These are phyloP conservation scores for Candolleomyces eurysporus DNA, from an alignment of 768 basidiomycete genomes.

Conservation along the genomic window DNA sequence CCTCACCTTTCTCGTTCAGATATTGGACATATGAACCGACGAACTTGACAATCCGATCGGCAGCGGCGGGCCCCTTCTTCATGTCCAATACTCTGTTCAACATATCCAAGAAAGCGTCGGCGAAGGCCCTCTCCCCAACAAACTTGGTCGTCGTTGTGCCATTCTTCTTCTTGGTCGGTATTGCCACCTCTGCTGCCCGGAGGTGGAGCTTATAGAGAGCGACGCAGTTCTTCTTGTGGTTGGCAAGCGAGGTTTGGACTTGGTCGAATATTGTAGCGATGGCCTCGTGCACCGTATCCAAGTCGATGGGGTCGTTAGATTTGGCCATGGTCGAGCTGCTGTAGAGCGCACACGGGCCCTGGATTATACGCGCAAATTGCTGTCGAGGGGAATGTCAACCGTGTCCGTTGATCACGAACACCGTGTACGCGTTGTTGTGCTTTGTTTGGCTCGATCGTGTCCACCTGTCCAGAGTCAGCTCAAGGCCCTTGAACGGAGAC, in stretches of 20 bases:
- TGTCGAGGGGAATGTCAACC: constrained; percentile 11
- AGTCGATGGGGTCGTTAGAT: constrained; percentile 15
- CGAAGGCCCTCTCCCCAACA: constrained; percentile 78
- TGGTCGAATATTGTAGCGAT: constrained; percentile 65
- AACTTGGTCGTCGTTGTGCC: constrained; percentile 44
- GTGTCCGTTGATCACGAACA: constrained; percentile 14
- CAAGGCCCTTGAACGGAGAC: too few relatives aligned
- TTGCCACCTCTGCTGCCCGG: constrained; percentile 55
- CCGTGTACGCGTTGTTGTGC: constrained; percentile 25
- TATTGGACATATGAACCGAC: constrained; percentile 81
- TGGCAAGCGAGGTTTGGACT: constrained; percentile 73
- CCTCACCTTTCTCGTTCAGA: constrained; percentile 77
- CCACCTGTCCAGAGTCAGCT: neutral
- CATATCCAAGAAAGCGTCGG: constrained; percentile 71
- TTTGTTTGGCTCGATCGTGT: constrained; percentile 12
- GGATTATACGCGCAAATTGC: neutral
- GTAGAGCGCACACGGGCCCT: constrained; percentile 22
- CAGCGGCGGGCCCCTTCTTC: constrained; percentile 84
- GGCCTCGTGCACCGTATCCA: constrained; percentile 32
- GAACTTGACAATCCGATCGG: constrained; percentile 85
- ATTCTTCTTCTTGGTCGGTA: constrained; percentile 42
- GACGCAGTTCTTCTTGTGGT: constrained; percentile 92
- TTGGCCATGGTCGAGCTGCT: constrained; percentile 14
- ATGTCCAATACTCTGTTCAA: constrained; percentile 68
- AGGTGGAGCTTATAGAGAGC: constrained; percentile 81